Base-by-base conservation (phyloP, 2,329 filamentous ascomycete species). In the Penicillium vulpinum region DNA sequence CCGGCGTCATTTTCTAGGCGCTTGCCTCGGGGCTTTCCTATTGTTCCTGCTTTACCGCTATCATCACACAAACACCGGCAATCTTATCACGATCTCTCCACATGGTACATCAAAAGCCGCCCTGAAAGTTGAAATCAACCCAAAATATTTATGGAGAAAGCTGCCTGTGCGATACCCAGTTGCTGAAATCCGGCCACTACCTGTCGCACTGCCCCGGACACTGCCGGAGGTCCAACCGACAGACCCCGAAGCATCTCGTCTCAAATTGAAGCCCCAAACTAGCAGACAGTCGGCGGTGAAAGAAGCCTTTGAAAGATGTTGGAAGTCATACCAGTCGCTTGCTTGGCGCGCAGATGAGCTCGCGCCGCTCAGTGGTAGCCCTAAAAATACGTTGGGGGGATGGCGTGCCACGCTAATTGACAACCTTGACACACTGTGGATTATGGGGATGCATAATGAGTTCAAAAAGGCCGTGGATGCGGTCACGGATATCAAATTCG, bases 351-450 rank as follows among this genome's bases (percentile, higher is more conserved):
- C 92, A 62, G 92, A 97, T 70, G 92, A 96, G 76, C 77, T 97
- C n/a, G 81, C 76, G 36, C 92, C 92, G 2, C 78, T 92, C 7
- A 83, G 84, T 51, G 86, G 86, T 35, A 76, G 76, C 18, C 83
- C 80, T 60, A 83, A 83, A 18, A 88, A 96, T 68, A 89, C 88
- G 0, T 95, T 96, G 71, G 92, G 90, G 67, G 90, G 88, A 47
- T 96, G 91, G 91, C 88, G 88, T 26, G 90, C 90, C n/a, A 92
- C 91, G 0, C 71, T 96, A 54, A 88, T 96, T 8, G 91, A 95
- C 75, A 80, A 83, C 5, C 76, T 92, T 43, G 91, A 95, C 67
- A 92, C 90, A 0, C 78, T 95, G 2, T 94, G 89, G 88, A 91
- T 95, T 64, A 90, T 92, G 82, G 89, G 84, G 18, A 71, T 94